A percentile compares a stretch with the other conserved stretches of the same genome.
These are phyloP conservation scores for Xenoacremonium recifei DNA, from an alignment of 2,329 filamentous ascomycete species.

Conservation along the genomic window DNA sequence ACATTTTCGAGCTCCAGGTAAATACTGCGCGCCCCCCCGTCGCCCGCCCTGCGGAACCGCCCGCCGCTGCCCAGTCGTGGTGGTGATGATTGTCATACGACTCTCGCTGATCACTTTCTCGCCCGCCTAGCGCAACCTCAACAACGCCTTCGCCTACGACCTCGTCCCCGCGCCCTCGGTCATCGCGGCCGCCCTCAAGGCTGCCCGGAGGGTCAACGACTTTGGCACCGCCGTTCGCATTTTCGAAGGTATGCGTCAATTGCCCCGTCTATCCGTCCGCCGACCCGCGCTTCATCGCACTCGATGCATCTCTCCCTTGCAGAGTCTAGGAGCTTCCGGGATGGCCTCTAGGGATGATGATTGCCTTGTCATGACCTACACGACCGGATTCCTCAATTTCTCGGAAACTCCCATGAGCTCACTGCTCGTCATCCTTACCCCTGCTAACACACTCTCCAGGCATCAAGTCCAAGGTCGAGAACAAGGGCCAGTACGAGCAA, in stretches of 20 bases:
- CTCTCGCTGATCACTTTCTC: conserved; percentile 28
- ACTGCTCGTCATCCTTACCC: not conserved
- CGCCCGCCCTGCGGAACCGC: conserved; percentile 12
- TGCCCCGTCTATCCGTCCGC: conserved; percentile 9
- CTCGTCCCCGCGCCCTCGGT: conserved; percentile 93
- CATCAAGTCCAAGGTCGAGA: conserved; percentile 99
- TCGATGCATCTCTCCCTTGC: conserved; percentile 1
- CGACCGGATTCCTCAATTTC: not conserved
- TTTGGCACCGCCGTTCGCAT: conserved; percentile 97
- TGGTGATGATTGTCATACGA: conserved; percentile 25
- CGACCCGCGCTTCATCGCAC: conserved; percentile 9
- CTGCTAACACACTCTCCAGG: conserved; percentile 50
- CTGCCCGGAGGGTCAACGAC: conserved; percentile 95
- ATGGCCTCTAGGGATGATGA: not conserved
- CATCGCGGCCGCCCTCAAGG: conserved; percentile 85
- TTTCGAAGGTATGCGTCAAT: conserved; percentile 79
- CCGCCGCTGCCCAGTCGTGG: conserved; percentile 18
- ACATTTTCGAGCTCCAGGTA: conserved; percentile 99
- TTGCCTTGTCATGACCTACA: not conserved
- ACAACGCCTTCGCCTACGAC: conserved; percentile 99
- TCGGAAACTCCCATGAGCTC: not conserved
- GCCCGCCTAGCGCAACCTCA: conserved; percentile 74
- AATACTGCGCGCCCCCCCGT: too few species aligned
- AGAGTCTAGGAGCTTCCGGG: too few species aligned
- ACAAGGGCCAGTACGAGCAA: conserved; percentile 94